Evolutionary conservation across 2,329 filamentous ascomycete species (phyloP).

Genomic region (Falciphora oryzae): DNA sequence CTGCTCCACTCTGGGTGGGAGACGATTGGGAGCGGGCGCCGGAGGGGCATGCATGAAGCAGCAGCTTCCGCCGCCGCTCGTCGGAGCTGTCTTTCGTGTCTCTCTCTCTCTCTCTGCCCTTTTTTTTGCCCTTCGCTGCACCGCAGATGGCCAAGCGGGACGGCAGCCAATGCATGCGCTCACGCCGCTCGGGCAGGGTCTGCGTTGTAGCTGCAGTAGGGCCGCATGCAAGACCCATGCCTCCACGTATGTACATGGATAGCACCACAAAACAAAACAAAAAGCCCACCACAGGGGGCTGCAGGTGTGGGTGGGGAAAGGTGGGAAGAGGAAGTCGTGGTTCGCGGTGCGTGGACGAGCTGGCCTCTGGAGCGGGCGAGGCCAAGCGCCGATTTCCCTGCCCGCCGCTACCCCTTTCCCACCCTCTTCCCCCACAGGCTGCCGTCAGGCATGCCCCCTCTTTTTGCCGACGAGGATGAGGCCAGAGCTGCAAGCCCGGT

Average conservation of each 20-base stretch:
- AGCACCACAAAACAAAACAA: background rate
- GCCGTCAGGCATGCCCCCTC: background rate
- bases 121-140: background rate
- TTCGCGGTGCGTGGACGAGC: background rate
- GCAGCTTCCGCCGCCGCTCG: background rate
- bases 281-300: background rate
- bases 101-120: background rate
- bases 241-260: background rate
- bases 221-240: slow-evolving; percentile 1
- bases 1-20: background rate
- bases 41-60: background rate
- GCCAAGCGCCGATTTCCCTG: background rate
- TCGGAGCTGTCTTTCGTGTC: background rate
- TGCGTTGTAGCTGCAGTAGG: slow-evolving; percentile 3
- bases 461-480: background rate
- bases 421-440: background rate
- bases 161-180: slow-evolving; percentile 5
- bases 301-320: background rate
- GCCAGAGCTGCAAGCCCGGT: background rate
- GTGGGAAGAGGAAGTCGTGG: background rate
- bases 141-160: slow-evolving; percentile 3
- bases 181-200: slow-evolving; percentile 5
- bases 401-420: no score
- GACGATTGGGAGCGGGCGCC: background rate
- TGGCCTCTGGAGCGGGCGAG: background rate